Evolutionary conservation across 768 basidiomycete genomes (phyloP).

Genomic region (Xanthoconium purpureum): DNA sequence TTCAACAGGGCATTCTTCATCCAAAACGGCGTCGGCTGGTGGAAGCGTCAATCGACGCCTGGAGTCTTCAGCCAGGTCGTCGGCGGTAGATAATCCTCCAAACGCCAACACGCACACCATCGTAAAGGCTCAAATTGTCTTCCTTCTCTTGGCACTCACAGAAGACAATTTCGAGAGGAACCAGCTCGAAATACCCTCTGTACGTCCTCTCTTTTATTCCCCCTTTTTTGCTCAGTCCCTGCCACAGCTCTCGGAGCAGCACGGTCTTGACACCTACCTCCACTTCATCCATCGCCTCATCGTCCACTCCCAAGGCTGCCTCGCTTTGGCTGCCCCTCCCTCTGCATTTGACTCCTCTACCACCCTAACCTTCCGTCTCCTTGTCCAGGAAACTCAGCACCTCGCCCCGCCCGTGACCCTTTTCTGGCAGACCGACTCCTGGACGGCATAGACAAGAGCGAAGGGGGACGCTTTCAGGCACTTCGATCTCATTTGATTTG

Average conservation of each 20-base stretch:
- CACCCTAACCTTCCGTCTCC: no score
- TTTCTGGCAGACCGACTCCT: slow-evolving; percentile 87
- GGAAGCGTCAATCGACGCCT: slow-evolving; percentile 66
- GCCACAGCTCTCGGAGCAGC: slow-evolving; percentile 87
- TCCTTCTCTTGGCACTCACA: slow-evolving; percentile 90
- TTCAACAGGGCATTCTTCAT: slow-evolving; percentile 24
- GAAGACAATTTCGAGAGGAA: slow-evolving; percentile 97
- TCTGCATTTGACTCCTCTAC: slow-evolving; percentile 69
- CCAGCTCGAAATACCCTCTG: slow-evolving; percentile 91
- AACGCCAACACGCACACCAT: slow-evolving; percentile 86
- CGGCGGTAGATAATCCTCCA: slow-evolving; percentile 84
- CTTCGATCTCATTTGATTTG: slow-evolving; percentile 81
- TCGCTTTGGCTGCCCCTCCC: slow-evolving; percentile 55
- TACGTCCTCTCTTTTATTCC: slow-evolving; percentile 42
- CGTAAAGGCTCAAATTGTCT: slow-evolving; percentile 96
- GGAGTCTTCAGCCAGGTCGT: slow-evolving; percentile 73
- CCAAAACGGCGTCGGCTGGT: slow-evolving; percentile 70
- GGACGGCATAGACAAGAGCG: slow-evolving; percentile 84
- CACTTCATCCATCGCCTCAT: slow-evolving; percentile 97
- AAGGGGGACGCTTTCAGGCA: slow-evolving; percentile 79
- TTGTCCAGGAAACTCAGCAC: slow-evolving; percentile 85
- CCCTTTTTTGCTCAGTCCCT: slow-evolving; percentile 7
- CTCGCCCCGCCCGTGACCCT: slow-evolving; percentile 87
- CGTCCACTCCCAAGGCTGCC: slow-evolving; percentile 75
- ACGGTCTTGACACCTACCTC: slow-evolving; percentile 94